A percentile compares a stretch with the other conserved stretches of the same genome.
Evolutionary conservation across 2,329 filamentous ascomycete species (phyloP).

Genomic region (Albophoma yamanashiensis): DNA sequence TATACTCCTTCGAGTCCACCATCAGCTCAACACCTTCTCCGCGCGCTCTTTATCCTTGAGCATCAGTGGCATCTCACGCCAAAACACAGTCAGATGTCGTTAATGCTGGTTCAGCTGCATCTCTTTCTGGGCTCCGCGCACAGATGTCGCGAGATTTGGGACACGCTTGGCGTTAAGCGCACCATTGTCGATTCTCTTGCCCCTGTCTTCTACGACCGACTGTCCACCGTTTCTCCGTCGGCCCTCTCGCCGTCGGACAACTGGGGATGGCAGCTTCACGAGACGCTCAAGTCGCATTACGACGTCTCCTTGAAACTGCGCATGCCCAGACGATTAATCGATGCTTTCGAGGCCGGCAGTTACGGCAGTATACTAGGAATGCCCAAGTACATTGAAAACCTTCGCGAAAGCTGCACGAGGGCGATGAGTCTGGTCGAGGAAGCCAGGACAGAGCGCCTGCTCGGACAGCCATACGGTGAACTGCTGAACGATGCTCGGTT

Average conservation of each 20-base stretch:
- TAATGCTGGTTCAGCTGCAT: conserved; percentile 42
- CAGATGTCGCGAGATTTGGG: conserved; percentile 37
- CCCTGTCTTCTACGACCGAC: conserved; percentile 43
- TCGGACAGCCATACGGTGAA: conserved; percentile 27
- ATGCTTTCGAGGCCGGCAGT: conserved; percentile 38
- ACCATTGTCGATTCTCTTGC: conserved; percentile 46
- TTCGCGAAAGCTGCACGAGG: conserved; percentile 39
- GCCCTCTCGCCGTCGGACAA: conserved; percentile 21
- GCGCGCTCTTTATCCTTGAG: conserved; percentile 39
- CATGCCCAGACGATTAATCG: conserved; percentile 28
- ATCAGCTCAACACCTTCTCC: conserved; percentile 26
- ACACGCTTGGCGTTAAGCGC: conserved; percentile 41
- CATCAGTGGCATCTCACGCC: conserved; percentile 33
- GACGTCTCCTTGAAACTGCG: conserved; percentile 32
- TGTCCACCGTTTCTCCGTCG: conserved; percentile 38
- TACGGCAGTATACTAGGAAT: conserved; percentile 41
- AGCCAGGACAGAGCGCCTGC: conserved; percentile 31
- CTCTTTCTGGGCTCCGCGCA: conserved; percentile 38
- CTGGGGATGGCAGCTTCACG: conserved; percentile 24
- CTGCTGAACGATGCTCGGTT: conserved; percentile 34
- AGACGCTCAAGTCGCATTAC: conserved; percentile 35
- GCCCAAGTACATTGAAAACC: conserved; percentile 28
- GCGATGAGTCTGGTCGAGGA: conserved; percentile 43
- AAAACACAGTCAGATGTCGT: conserved; percentile 33
- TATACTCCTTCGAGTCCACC: conserved; percentile 4